Conservation (phyloP, 148 eudicot genomes). For the Talinum fruticosum region DNA sequence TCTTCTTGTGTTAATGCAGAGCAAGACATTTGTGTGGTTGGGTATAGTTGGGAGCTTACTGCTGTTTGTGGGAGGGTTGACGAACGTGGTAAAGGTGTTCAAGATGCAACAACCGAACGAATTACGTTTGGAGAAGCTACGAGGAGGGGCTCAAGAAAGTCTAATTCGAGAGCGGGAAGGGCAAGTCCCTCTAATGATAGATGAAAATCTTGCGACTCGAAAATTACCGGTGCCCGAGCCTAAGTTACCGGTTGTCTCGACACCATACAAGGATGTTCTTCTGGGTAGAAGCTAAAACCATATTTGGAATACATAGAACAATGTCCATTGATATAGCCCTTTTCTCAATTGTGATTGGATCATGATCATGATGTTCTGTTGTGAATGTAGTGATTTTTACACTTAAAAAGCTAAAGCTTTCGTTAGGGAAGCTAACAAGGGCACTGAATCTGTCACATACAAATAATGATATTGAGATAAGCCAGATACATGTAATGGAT, state of each 20-base stretch:
- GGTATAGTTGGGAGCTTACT: conserved; percentile 64
- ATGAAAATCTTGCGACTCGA: conserved; percentile 25
- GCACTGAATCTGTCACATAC: too few relatives aligned
- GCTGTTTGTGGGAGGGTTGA: conserved; percentile 66
- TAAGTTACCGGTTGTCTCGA: conserved; percentile 13
- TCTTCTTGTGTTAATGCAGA: conserved; percentile 32
- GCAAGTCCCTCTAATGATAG: conserved; percentile 42
- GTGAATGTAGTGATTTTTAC: too few relatives aligned
- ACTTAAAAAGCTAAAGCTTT: too few relatives aligned
- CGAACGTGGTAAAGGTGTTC: conserved; percentile 75
- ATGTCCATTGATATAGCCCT: not conserved
- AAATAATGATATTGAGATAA: too few relatives aligned
- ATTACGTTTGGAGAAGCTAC: conserved; percentile 70
- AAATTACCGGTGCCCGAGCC: conserved; percentile 11
- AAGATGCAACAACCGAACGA: conserved; percentile 68
- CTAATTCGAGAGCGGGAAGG: conserved; percentile 56
- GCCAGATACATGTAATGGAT: too few relatives aligned
- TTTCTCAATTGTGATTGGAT: not conserved
- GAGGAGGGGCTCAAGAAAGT: conserved; percentile 86
- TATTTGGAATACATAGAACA: not conserved
- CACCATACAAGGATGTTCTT: conserved; percentile 74
- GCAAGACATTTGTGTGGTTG: conserved; percentile 61
- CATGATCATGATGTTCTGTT: too few relatives aligned
- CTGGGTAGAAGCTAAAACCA: conserved; percentile 38
- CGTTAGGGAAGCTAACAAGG: too few relatives aligned